phyloP scores from a whole-genome alignment of 176 grass and related monocot species.

The Phoenix dactylifera region DNA sequence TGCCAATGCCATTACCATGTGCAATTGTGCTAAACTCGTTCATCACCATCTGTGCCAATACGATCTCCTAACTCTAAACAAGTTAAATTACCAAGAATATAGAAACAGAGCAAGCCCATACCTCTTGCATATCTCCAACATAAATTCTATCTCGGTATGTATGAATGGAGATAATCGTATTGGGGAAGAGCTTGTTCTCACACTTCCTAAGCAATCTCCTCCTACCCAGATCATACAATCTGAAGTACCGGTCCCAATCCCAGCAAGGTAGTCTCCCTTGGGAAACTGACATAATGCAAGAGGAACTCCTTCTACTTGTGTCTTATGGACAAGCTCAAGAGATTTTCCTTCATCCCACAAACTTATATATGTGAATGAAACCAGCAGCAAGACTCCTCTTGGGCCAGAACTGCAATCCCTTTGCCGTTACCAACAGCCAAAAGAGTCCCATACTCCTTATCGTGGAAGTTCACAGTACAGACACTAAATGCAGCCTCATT shows the following conservation, averaged over 20 bases:
- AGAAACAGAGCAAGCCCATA: slow-evolving; percentile 22
- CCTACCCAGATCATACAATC: slow-evolving; percentile 88
- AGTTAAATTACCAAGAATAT: not conserved
- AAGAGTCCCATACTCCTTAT: slow-evolving; percentile 91
- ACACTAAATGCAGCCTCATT: slow-evolving; percentile 89
- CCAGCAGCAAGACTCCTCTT: slow-evolving; percentile 64
- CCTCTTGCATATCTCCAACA: slow-evolving; percentile 94
- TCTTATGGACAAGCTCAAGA: slow-evolving; percentile 95
- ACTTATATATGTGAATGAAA: slow-evolving; percentile 98
- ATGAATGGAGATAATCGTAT: slow-evolving; percentile 76
- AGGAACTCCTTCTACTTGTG: slow-evolving; percentile 92
- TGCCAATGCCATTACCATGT: too few relatives aligned
- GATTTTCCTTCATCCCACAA: slow-evolving; percentile 84
- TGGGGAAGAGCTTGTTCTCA: slow-evolving; percentile 94
- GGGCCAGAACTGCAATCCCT: slow-evolving; percentile 85
- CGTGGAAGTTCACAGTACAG: slow-evolving; percentile 94
- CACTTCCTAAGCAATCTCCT: slow-evolving; percentile 94
- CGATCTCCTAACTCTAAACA: too few relatives aligned
- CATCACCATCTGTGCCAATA: too few relatives aligned
- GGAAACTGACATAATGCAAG: slow-evolving; percentile 81
- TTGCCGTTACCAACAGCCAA: slow-evolving; percentile 90
- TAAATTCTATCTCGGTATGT: slow-evolving; percentile 98
- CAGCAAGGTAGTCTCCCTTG: slow-evolving; percentile 83
- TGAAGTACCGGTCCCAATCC: slow-evolving; percentile 86
- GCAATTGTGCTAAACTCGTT: too few relatives aligned